phyloP scores from a whole-genome alignment of 2,329 filamentous ascomycete genomes.

The Ophiostoma fasciatum region DNA sequence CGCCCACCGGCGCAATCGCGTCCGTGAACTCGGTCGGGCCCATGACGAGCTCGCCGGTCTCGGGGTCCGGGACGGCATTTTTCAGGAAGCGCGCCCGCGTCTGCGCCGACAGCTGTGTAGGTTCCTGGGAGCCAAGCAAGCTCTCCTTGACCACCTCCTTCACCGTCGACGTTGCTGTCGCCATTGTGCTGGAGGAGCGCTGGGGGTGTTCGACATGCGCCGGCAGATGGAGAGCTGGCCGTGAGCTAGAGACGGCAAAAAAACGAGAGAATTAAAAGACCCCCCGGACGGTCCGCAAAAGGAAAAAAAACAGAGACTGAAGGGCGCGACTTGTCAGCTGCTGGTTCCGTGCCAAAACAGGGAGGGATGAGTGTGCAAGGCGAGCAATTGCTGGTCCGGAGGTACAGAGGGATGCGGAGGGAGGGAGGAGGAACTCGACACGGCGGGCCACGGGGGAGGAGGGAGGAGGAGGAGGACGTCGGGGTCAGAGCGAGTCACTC shows the following conservation, averaged over 20 bases:
- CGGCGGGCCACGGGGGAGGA: neutral
- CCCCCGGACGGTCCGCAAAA: no score
- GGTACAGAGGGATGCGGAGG: neutral
- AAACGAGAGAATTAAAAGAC: neutral
- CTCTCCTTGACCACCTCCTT: slow-evolving; percentile 67
- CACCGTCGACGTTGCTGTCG: slow-evolving; percentile 30
- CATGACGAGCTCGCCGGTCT: slow-evolving; percentile 66
- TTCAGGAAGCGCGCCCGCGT: slow-evolving; percentile 62
- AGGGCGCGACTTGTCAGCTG: no score
- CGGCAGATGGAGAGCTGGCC: neutral
- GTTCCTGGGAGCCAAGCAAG: slow-evolving; percentile 48
- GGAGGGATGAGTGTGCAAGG: neutral
- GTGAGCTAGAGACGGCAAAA: neutral
- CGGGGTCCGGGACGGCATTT: slow-evolving; percentile 60
- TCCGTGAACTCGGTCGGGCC: slow-evolving; percentile 76
- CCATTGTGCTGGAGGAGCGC: slow-evolving; percentile 17
- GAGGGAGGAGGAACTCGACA: neutral
- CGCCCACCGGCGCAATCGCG: slow-evolving; percentile 69
- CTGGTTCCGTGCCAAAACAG: no score
- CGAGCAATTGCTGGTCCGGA: neutral
- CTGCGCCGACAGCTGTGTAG: slow-evolving; percentile 54
- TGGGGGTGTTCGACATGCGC: slow-evolving; percentile 1
- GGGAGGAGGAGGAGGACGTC: no score
- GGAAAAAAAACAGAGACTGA: neutral
- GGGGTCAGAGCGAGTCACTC: slow-evolving; percentile 1